Base-by-base conservation (phyloP, 2,329 filamentous ascomycete genomes). In the Bipolaris sorokiniana region DNA sequence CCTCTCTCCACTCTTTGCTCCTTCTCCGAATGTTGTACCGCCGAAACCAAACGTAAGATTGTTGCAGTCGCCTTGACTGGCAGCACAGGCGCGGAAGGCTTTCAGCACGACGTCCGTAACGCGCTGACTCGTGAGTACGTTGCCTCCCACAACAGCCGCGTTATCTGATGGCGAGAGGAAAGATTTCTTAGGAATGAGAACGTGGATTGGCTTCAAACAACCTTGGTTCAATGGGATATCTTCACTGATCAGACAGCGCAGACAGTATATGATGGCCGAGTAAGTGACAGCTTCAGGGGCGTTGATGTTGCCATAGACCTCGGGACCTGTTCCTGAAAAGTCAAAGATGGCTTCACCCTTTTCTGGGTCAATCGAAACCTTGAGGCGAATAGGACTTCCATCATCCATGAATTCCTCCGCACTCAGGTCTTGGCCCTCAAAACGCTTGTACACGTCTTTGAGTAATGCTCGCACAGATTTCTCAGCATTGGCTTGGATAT, bases 161-260 rank as follows among this genome's bases (percentile, higher is more conserved):
- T 87, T 87, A 70, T 89, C 88, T 0, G 88, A 90, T 0, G 91
- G 91, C 0, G 86, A 88, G 31, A 96, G 84, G 71, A 95, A 89
- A 10, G 86, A 89, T 62, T 86, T 85, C 7, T 86, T 84, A 0
- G 91, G 90, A 48, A 94, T 92, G 45, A 82, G 81, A 69, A 95
- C 89, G 51, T 86, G 83, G 66, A 95, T 90, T 0, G 91, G 91
- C 48, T 86, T 86, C 2, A 95, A 81, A 62, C 91, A 96, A 62
- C 91, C 91, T 77, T 96, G 91, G 78, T 96, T 96, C 3, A 96
- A 83, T 0, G 91, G 92, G 13, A 96, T 93, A 65, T 94, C 90
- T 63, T 91, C 86, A 36, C 85, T 87, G 67, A 96, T 92, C 56
- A 96, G 83, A 68, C 88, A 91, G 44, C 91, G 87, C 11, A 96